Conservation (phyloP, 192 early-diverging fungal species). For the Coemansia biformis region DNA sequence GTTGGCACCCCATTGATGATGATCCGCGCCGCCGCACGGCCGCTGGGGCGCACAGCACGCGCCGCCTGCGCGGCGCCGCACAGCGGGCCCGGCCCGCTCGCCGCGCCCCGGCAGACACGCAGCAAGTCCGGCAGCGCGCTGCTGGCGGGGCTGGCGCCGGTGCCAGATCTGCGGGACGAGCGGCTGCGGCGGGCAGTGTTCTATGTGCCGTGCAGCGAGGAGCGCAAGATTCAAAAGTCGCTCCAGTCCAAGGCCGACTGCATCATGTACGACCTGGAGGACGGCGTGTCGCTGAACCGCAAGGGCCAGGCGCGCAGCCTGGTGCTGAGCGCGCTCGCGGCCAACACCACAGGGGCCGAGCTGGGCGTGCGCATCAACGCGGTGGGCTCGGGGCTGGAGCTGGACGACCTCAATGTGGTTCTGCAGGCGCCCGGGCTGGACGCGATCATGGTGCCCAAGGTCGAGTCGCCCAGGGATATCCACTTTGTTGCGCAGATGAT, state of each 20-base stretch:
- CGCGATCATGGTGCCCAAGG: constrained; percentile 85
- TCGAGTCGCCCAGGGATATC: constrained; percentile 71
- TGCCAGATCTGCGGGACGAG: constrained; percentile 18
- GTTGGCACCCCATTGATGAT: too few relatives aligned
- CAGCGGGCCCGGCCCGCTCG: not conserved
- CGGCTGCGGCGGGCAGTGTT: constrained; percentile 37
- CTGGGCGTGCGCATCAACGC: constrained; percentile 88
- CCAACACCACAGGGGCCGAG: constrained; percentile 46
- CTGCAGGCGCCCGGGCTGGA: constrained; percentile 61
- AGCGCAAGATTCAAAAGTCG: constrained; percentile 79
- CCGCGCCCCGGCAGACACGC: not conserved
- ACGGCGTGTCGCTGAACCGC: constrained; percentile 76
- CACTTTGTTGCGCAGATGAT: constrained; percentile 70
- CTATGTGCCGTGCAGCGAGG: constrained; percentile 80
- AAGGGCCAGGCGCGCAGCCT: constrained; percentile 73
- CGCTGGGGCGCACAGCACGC: too few relatives aligned
- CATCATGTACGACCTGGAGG: constrained; percentile 89
- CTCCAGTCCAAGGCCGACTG: constrained; percentile 66
- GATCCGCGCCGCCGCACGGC: too few relatives aligned
- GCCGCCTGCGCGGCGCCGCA: not conserved
- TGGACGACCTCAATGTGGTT: constrained; percentile 74
- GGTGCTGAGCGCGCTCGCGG: constrained; percentile 64
- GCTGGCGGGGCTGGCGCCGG: constrained; percentile 8
- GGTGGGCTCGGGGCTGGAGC: constrained; percentile 68
- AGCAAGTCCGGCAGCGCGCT: not conserved